A percentile compares a stretch with the other conserved stretches of the same genome.
These are phyloP conservation scores for Apiospora malaysiana DNA, from an alignment of 2,329 filamentous ascomycete genomes.

Conservation along the genomic window DNA sequence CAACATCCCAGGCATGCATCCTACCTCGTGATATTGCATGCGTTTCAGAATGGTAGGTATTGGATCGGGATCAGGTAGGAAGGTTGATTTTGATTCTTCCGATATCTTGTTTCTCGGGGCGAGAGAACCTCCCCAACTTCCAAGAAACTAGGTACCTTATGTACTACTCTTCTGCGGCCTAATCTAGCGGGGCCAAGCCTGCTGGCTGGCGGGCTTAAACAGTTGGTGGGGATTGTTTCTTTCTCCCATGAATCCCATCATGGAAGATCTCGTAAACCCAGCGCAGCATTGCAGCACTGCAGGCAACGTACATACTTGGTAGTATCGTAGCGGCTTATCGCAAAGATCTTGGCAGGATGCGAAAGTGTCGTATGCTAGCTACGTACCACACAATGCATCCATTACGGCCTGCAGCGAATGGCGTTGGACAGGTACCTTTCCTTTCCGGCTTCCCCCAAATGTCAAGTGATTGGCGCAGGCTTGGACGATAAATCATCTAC, in stretches of 20 bases:
- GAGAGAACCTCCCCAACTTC: neutral
- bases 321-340: neutral
- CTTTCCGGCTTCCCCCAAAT: constrained; percentile 6
- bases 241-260: constrained; percentile 12
- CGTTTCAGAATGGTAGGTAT: neutral
- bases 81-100: neutral
- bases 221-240: neutral
- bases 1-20: neutral
- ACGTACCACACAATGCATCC: neutral
- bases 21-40: constrained; percentile 15
- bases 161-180: neutral
- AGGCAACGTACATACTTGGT: no score
- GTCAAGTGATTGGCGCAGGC: neutral
- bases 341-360: neutral
- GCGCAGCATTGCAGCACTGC: neutral
- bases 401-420: neutral
- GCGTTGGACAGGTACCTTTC: neutral
- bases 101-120: constrained; percentile 6
- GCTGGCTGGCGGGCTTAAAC: neutral
- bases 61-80: neutral
- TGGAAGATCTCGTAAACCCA: constrained; percentile 4
- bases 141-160: no score
- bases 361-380: neutral
- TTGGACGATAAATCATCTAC: neutral
- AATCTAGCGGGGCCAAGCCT: constrained; percentile 5